Percentiles rank a stretch among this genome's conserved stretches.
phyloP scores from a whole-genome alignment of 306 rosid species.

The Albizia julibrissin region DNA sequence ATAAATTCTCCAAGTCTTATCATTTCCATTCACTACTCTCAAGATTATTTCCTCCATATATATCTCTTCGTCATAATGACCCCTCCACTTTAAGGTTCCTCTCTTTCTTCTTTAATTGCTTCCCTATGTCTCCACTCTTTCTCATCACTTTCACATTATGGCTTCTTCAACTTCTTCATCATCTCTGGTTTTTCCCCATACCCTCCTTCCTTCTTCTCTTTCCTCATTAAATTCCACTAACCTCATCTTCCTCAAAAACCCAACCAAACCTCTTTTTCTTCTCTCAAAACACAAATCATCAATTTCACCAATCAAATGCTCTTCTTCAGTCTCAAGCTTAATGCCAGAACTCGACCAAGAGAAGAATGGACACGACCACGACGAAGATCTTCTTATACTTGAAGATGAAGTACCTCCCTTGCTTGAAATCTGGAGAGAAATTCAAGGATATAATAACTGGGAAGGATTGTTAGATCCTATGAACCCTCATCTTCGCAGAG shows the following conservation, averaged over 20 bases:
- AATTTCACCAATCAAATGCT: slow-evolving; percentile 11
- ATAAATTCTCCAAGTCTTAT: no score
- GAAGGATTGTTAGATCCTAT: slow-evolving; percentile 59
- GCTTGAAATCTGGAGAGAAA: slow-evolving; percentile 50
- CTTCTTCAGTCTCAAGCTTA: slow-evolving; percentile 34
- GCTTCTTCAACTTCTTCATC: slow-evolving; percentile 1
- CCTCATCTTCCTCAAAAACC: background rate
- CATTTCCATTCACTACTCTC: no score
- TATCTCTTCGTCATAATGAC: background rate
- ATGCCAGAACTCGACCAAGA: slow-evolving; percentile 11
- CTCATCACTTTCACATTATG: slow-evolving; percentile 13
- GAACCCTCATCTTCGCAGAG: slow-evolving; percentile 52
- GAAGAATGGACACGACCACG: background rate
- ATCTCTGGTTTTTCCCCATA: background rate
- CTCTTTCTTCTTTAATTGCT: background rate
- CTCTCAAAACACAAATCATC: background rate
- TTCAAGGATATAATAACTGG: slow-evolving; percentile 68
- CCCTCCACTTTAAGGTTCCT: background rate
- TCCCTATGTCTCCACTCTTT: background rate
- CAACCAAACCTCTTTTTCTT: background rate
- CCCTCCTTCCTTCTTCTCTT: background rate
- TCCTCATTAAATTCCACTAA: background rate
- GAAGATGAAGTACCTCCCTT: slow-evolving; percentile 5
- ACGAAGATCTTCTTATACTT: background rate
- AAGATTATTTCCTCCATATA: background rate